phyloP scores from a whole-genome alignment of 352 stramenopile genomes.

The Hyaloperonospora arabidopsidis region DNA sequence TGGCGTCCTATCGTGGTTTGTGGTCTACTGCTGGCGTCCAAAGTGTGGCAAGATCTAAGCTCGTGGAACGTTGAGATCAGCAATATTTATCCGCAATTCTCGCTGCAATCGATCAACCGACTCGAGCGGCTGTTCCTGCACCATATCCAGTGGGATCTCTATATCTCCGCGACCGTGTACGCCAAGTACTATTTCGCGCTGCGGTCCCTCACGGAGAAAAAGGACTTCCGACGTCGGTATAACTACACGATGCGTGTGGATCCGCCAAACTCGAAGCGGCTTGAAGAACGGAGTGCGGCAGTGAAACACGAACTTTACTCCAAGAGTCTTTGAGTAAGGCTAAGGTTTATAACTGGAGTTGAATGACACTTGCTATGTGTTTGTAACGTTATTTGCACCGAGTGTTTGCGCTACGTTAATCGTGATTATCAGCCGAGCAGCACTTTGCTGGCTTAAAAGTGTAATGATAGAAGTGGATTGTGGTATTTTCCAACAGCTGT shows the following conservation, averaged over 20 bases:
- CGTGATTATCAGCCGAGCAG: too few relatives aligned
- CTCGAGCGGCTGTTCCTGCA: constrained; percentile 95
- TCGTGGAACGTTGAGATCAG: constrained; percentile 98
- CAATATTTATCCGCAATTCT: constrained; percentile 97
- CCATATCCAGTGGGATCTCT: constrained; percentile 97
- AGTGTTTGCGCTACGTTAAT: too few relatives aligned
- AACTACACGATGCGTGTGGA: constrained; percentile 87
- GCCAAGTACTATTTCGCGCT: constrained; percentile 99
- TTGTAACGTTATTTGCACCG: too few relatives aligned
- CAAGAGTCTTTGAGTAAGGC: constrained; percentile 54
- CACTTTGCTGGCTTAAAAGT: too few relatives aligned
- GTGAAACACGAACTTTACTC: constrained; percentile 80
- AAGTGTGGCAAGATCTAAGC: constrained; percentile 98
- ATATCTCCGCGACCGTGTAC: constrained; percentile 92
- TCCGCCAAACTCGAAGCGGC: constrained; percentile 75
- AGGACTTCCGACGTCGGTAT: constrained; percentile 85
- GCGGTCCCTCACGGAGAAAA: constrained; percentile 86
- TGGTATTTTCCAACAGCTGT: too few relatives aligned
- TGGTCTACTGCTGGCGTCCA: constrained; percentile 95
- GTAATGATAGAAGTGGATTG: too few relatives aligned
- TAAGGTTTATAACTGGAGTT: too few relatives aligned
- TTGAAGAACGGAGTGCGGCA: constrained; percentile 79
- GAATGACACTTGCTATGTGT: too few relatives aligned
- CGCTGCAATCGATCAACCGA: constrained; percentile 94
- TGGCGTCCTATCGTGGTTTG: constrained; percentile 98